A percentile compares a stretch with the other conserved stretches of the same genome.
These are phyloP conservation scores for Chaetomium globosum DNA, from an alignment of 2,329 filamentous ascomycete species.

Conservation along the genomic window DNA sequence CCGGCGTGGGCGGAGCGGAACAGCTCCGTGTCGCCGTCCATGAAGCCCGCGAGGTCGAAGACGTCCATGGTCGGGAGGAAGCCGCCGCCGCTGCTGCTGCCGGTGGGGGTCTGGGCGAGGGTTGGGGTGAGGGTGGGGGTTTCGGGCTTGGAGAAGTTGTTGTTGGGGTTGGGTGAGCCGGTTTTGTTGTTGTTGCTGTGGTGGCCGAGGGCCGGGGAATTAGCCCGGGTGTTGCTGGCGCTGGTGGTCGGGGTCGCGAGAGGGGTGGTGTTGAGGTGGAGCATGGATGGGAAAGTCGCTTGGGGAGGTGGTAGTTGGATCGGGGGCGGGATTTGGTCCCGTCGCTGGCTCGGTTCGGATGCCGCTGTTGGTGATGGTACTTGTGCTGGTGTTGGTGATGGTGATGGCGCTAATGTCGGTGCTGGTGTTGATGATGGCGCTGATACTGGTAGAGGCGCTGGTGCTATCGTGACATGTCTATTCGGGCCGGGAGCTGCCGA, in stretches of 20 bases:
- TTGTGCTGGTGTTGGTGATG: background rate
- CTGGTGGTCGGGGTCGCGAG: conserved; percentile 23
- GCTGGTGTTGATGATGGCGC: background rate
- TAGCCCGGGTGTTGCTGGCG: conserved; percentile 23
- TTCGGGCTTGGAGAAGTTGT: conserved; percentile 16
- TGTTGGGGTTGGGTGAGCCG: background rate
- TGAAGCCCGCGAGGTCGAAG: conserved; percentile 26
- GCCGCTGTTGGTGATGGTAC: background rate
- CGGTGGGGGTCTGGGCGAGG: background rate
- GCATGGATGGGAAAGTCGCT: background rate
- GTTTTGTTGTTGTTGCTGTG: background rate
- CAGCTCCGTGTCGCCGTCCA: conserved; percentile 19
- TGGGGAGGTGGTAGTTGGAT: conserved; percentile 6
- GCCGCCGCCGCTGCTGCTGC: too few relatives aligned
- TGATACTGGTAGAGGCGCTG: background rate
- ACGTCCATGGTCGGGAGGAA: conserved; percentile 26
- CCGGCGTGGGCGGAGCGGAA: conserved; percentile 14
- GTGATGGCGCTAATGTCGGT: background rate
- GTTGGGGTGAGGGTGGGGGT: conserved; percentile 16
- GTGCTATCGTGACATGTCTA: conserved; percentile 13
- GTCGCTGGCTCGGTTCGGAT: background rate
- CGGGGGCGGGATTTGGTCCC: background rate
- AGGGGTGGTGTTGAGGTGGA: conserved; percentile 13
- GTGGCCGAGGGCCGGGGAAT: conserved; percentile 18
- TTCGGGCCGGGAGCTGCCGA: conserved; percentile 5